These are phyloP conservation scores for Chenopodium berlandieri DNA, from an alignment of 148 eudicot genomes.

Conservation along the genomic window DNA sequence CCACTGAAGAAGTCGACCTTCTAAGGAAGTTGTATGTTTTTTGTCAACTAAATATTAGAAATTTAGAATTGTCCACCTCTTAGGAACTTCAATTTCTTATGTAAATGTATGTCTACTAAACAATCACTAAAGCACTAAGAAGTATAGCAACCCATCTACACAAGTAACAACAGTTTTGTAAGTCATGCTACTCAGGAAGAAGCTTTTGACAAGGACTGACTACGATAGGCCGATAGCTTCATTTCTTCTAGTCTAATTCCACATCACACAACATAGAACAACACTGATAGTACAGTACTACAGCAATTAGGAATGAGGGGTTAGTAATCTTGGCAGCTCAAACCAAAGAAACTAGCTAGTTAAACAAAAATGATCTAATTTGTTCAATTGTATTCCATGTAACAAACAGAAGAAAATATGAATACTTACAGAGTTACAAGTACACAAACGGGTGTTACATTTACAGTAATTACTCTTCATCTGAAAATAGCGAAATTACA, in stretches of 20 bases:
- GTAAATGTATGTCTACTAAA: background rate
- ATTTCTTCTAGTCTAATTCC: background rate
- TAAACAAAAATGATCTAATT: background rate
- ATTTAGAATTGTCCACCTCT: no score
- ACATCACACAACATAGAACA: background rate
- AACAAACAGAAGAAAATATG: background rate
- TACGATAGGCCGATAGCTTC: background rate
- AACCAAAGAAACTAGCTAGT: background rate
- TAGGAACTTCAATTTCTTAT: no score
- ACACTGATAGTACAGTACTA: background rate
- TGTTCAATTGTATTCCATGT: background rate
- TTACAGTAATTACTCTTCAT: conserved; percentile 3
- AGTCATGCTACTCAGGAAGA: background rate
- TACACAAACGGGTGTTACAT: background rate
- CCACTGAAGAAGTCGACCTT: background rate
- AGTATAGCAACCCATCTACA: background rate
- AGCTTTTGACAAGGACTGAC: background rate
- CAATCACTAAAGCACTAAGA: background rate
- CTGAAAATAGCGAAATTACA: background rate
- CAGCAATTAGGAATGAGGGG: background rate
- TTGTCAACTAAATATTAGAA: no score
- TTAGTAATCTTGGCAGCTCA: background rate
- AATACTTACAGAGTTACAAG: background rate
- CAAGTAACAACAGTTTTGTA: background rate
- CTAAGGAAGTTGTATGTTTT: background rate